Percentiles rank a stretch among this genome's conserved stretches.
Conservation (phyloP, 1,284 basidiomycete species). For the Puccinia polysora region DNA sequence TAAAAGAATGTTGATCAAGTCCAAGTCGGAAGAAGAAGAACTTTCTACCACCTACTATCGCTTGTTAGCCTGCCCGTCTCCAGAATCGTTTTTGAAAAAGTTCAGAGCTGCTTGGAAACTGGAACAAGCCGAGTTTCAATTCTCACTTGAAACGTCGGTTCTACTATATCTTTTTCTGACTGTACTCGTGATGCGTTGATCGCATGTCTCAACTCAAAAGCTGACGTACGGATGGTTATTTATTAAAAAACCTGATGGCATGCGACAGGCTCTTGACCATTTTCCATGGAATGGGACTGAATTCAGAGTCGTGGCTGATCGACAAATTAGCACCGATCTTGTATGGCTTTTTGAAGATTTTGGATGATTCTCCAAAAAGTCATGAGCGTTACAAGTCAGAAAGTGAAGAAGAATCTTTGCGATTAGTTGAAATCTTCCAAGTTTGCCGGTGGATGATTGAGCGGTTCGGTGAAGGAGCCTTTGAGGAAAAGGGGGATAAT, state of each 20-base stretch:
- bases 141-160: constrained; percentile 24
- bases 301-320: constrained; percentile 8
- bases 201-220: too few relatives aligned
- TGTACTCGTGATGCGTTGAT: too few relatives aligned
- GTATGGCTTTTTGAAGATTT: constrained; percentile 27
- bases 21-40: background rate
- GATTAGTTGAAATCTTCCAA: constrained; percentile 7
- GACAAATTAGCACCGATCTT: constrained; percentile 20
- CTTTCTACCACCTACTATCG: constrained; percentile 8
- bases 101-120: constrained; percentile 27
- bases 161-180: background rate
- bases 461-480: constrained; percentile 14
- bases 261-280: constrained; percentile 6
- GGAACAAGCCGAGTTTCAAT: constrained; percentile 18
- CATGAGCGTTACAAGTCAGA: constrained; percentile 10
- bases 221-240: too few relatives aligned
- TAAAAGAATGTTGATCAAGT: constrained; percentile 9
- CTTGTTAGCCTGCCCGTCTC: constrained; percentile 4
- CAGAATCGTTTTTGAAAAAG: constrained; percentile 18
- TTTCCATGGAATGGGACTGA: constrained; percentile 8
- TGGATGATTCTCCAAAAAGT: background rate
- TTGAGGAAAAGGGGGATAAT: background rate
- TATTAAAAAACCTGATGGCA: too few relatives aligned
- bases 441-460: constrained; percentile 1
- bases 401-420: background rate